A percentile compares a stretch with the other conserved stretches of the same genome.
Evolutionary conservation across 2,329 filamentous ascomycete genomes (phyloP).

Genomic region (Monilinia polystroma): DNA sequence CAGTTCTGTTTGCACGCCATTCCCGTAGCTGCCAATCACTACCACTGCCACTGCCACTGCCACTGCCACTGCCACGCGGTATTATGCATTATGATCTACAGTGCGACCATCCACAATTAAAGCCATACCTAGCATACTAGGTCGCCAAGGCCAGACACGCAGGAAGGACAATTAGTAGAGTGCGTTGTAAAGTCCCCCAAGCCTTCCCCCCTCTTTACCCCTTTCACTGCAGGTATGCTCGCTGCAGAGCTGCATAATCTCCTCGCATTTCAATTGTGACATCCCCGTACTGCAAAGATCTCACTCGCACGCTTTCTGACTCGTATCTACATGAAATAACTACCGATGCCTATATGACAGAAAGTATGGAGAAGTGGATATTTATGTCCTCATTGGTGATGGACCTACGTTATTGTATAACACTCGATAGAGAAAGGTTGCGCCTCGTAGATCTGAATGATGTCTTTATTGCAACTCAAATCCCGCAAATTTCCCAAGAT

Average conservation of each 20-base stretch:
- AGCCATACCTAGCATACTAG: no score
- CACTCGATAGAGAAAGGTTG: no score
- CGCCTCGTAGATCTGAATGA: no score
- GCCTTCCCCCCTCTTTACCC: background rate
- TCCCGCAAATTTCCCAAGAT: background rate
- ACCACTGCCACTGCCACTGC: background rate
- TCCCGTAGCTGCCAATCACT: background rate
- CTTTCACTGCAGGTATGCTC: slow-evolving; percentile 9
- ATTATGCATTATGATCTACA: slow-evolving; percentile 7
- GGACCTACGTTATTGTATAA: no score
- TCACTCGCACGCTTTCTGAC: background rate
- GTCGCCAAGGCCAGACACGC: no score
- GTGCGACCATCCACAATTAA: background rate
- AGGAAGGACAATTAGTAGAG: background rate
- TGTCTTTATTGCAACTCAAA: background rate
- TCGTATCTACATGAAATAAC: background rate
- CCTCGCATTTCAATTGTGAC: no score
- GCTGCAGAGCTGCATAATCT: background rate
- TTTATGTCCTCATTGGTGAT: background rate
- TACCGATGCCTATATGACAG: background rate
- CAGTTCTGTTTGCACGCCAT: background rate
- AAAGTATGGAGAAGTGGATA: slow-evolving; percentile 7
- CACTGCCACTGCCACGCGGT: background rate
- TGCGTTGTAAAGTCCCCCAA: background rate
- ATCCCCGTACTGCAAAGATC: background rate